These are phyloP conservation scores for Pascua sp. DNA, from an alignment of 1,284 basidiomycete species.

Conservation along the genomic window DNA sequence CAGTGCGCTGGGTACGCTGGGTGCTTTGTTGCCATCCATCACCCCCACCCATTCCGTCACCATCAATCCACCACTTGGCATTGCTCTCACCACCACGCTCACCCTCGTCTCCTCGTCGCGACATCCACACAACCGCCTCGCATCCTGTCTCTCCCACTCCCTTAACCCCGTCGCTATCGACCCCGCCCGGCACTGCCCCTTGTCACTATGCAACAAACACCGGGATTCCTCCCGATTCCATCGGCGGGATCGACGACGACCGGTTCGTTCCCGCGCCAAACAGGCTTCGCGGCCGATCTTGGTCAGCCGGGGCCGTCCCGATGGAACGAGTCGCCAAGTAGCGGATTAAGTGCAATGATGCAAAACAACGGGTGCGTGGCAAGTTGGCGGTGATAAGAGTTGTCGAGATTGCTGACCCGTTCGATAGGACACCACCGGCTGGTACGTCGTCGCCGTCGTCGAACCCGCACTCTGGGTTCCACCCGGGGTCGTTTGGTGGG, in stretches of 20 bases:
- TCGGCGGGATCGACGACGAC: background rate
- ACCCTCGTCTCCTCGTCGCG: background rate
- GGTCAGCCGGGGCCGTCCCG: conserved; percentile 8
- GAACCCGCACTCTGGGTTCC: conserved; percentile 30
- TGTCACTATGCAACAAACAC: conserved; percentile 14
- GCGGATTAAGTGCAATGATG: conserved; percentile 16
- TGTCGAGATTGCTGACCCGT: too few species aligned
- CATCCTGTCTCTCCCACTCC: background rate
- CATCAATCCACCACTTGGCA: background rate
- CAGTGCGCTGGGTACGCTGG: too few species aligned
- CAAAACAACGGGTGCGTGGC: conserved; percentile 4
- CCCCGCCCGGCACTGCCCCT: background rate
- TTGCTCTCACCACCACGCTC: background rate
- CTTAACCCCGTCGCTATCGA: background rate
- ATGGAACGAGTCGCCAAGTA: conserved; percentile 4
- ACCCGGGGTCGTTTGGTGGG: conserved; percentile 37
- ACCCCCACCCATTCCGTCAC: background rate
- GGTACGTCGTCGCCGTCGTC: conserved; percentile 11
- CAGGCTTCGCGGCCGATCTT: conserved; percentile 2
- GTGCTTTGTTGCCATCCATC: conserved; percentile 1
- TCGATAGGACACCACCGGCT: background rate
- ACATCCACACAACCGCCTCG: background rate
- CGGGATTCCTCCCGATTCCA: conserved; percentile 15
- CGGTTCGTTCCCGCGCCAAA: conserved; percentile 7
- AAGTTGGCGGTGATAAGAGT: background rate